These are phyloP conservation scores for Elsinoe necatrix DNA, from an alignment of 2,329 filamentous ascomycete species.

Conservation along the genomic window DNA sequence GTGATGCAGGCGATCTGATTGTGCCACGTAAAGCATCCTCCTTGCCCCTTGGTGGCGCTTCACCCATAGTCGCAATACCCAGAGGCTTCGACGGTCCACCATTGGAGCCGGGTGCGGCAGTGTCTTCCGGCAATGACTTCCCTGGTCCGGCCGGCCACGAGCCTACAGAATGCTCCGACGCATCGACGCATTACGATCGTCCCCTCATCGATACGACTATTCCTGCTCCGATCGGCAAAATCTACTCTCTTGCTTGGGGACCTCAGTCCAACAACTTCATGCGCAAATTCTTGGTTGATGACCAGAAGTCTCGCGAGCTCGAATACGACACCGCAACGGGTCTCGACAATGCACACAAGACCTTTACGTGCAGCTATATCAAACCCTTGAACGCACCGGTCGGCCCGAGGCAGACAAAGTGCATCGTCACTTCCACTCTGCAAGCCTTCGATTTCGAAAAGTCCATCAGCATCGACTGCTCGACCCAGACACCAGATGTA, in stretches of 20 bases:
- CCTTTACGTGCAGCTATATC: constrained; percentile 74
- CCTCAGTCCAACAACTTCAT: constrained; percentile 71
- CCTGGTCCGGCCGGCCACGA: constrained; percentile 75
- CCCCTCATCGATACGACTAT: constrained; percentile 78
- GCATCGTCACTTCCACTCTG: constrained; percentile 76
- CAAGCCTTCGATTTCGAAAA: constrained; percentile 82
- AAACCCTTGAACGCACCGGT: constrained; percentile 79
- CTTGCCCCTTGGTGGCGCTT: constrained; percentile 29
- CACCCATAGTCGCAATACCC: constrained; percentile 30
- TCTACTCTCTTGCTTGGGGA: constrained; percentile 84
- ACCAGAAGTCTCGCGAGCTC: constrained; percentile 85
- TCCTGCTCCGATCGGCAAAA: constrained; percentile 78
- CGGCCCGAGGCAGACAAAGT: constrained; percentile 90
- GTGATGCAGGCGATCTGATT: constrained; percentile 40
- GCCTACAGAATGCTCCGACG: constrained; percentile 78
- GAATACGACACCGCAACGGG: constrained; percentile 75
- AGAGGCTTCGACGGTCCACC: constrained; percentile 28
- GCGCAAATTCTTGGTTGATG: constrained; percentile 72
- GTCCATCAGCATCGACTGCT: constrained; percentile 69
- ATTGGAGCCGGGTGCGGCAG: constrained; percentile 33
- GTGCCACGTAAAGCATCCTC: constrained; percentile 66
- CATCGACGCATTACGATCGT: constrained; percentile 72
- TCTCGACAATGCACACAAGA: constrained; percentile 59
- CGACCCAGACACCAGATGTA: constrained; percentile 87
- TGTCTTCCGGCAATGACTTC: constrained; percentile 51